Percentiles rank a stretch among this genome's conserved stretches.
Conservation (phyloP, 2,329 filamentous ascomycete genomes). For the Zasmidium cellare region DNA sequence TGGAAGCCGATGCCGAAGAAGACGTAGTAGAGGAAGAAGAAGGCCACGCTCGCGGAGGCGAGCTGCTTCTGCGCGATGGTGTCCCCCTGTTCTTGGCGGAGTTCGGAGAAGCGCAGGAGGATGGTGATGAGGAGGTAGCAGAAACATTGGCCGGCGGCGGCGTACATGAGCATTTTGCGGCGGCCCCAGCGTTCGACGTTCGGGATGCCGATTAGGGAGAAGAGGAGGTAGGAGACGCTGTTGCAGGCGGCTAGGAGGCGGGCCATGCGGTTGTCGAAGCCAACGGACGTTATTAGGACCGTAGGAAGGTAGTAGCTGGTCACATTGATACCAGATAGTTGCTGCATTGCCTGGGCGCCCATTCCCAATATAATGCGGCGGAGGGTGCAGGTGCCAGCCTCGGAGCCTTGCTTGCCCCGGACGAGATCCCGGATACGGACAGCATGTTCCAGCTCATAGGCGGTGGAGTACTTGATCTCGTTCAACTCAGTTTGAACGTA, state of each 20-base stretch:
- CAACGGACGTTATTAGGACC: conserved; percentile 60
- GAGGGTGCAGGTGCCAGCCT: conserved; percentile 51
- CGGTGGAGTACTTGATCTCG: conserved; percentile 50
- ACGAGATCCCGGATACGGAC: conserved; percentile 54
- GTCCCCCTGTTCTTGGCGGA: conserved; percentile 27
- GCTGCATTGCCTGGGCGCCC: conserved; percentile 56
- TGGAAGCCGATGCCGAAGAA: conserved; percentile 49
- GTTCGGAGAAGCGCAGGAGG: conserved; percentile 44
- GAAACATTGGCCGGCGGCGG: conserved; percentile 53
- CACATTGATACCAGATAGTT: conserved; percentile 39
- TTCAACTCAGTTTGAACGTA: conserved; percentile 45
- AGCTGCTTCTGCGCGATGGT: conserved; percentile 27
- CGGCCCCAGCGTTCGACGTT: conserved; percentile 56
- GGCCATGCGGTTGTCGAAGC: conserved; percentile 52
- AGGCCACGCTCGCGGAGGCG: conserved; percentile 45
- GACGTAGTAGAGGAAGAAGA: conserved; percentile 57
- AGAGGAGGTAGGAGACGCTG: conserved; percentile 50
- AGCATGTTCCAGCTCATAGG: conserved; percentile 52
- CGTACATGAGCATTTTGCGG: conserved; percentile 61
- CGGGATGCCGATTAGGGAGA: conserved; percentile 48
- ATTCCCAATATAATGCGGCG: conserved; percentile 54
- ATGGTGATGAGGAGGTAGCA: conserved; percentile 56
- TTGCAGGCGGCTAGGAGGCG: conserved; percentile 59
- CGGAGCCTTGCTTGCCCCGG: conserved; percentile 45
- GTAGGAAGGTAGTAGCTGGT: conserved; percentile 55